Base-by-base conservation (phyloP, 352 stramenopile species). In the Phytophthora cryptogea region DNA sequence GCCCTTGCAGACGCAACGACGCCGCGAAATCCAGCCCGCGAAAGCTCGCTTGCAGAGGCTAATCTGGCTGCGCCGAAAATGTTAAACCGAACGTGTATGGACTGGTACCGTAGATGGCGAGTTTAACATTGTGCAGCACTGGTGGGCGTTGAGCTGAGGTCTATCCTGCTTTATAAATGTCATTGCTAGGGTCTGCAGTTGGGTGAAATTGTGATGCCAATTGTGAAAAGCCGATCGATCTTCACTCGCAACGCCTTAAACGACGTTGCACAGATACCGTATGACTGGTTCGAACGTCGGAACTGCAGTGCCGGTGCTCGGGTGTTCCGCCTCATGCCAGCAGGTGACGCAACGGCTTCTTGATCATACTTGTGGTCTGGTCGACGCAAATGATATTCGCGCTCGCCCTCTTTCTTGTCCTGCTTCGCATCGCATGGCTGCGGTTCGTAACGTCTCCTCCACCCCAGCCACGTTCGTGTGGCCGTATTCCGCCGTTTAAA, bases 311-410 rank as follows among this genome's bases (percentile, higher is more conserved):
- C 54, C 52, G 17, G 30, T 50, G 35, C 16, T 48, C 26, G 6
- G 35, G 16, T 68, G 54, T 59, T 58, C 37, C 53, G 37, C 37
- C 45, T 58, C 5, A 14, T 52, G 58, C 30, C 31, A 46, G 23
- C 51, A 17, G 30, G 35, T 61, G 44, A 56, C 16, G 40, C 35
- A 63, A 60, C 33, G 27, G 31, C 35, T 62, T 54, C 45, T 66
- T 62, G 32, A 41, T 56, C 42, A 60, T 26, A 20, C 40, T 40
- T 11, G 5, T 40, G 7, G 43, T 17, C 33, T 14, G 14, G 59
- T 70, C 55, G 55, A 54, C 55, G 61, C 59, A 61, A 70, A 74
- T 36, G 53, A 74, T 59, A 66, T 53, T 41, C 16, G 17, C 14
- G 8, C 26, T 56, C 32, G 36, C 45, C 43, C 48, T 53, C 37